Evolutionary conservation across 257 asterid genomes (phyloP).

Genomic region (Leptodermis oblonga): DNA sequence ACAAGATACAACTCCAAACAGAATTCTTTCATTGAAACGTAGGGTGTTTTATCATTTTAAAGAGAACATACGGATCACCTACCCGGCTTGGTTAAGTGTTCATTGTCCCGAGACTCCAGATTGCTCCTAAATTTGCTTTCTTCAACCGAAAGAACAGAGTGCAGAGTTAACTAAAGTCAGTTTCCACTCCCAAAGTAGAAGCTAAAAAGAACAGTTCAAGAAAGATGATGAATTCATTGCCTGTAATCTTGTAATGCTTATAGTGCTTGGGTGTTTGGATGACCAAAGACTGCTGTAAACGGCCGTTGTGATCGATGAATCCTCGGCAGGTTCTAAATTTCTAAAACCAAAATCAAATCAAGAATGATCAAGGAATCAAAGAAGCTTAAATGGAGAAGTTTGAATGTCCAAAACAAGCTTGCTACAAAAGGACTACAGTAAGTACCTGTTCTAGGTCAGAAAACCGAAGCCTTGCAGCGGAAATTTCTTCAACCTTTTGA

Average conservation of each 20-base stretch:
- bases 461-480: slow-evolving; percentile 41
- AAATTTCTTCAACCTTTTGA: slow-evolving; percentile 42
- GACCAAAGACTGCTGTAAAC: slow-evolving; percentile 35
- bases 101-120: slow-evolving; percentile 14
- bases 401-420: neutral
- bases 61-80: no score
- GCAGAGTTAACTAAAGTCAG: neutral
- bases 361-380: neutral
- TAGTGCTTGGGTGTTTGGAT: slow-evolving; percentile 46
- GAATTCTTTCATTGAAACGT: slow-evolving; percentile 16
- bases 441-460: slow-evolving; percentile 65
- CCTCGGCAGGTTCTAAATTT: slow-evolving; percentile 36
- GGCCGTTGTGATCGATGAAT: slow-evolving; percentile 36
- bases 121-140: neutral
- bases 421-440: neutral
- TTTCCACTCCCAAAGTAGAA: no score
- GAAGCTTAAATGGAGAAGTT: neutral
- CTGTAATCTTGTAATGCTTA: slow-evolving; percentile 46
- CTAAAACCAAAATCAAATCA: slow-evolving; percentile 21
- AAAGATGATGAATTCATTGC: slow-evolving; percentile 29
- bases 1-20: slow-evolving; percentile 22
- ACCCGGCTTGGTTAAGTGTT: slow-evolving; percentile 40
- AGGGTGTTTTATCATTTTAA: no score
- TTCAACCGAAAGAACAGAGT: slow-evolving; percentile 5
- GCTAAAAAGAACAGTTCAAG: neutral